Conservation (phyloP, 1,284 basidiomycete species). For the Pterulicium gracile region DNA sequence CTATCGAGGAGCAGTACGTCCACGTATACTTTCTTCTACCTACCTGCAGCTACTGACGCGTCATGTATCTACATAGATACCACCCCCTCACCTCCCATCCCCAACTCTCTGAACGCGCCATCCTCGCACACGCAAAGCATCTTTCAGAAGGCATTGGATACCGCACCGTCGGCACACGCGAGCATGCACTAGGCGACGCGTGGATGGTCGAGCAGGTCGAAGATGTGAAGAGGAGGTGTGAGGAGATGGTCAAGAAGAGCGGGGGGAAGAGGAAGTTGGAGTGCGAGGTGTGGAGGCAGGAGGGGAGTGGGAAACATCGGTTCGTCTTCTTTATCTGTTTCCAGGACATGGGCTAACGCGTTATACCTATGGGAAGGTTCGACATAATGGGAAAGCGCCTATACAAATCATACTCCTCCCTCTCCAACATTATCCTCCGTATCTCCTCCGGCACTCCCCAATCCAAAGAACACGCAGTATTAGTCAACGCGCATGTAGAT, state of each 20-base stretch:
- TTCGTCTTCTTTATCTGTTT: conserved; percentile 25
- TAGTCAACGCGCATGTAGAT: conserved; percentile 89
- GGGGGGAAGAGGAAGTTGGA: conserved; percentile 51
- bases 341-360: background rate
- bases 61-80: conserved; percentile 22
- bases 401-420: conserved; percentile 85
- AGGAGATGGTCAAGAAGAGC: conserved; percentile 31
- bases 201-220: conserved; percentile 72
- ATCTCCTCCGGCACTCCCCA: conserved; percentile 72
- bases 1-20: conserved; percentile 27
- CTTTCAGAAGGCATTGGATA: conserved; percentile 84
- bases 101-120: conserved; percentile 60
- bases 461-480: conserved; percentile 72
- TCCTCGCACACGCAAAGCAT: conserved; percentile 49
- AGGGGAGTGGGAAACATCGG: conserved; percentile 79
- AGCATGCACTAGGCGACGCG: conserved; percentile 78
- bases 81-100: conserved; percentile 46
- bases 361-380: conserved; percentile 39
- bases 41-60: background rate
- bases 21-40: background rate
- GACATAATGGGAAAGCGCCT: conserved; percentile 79
- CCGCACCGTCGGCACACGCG: conserved; percentile 84
- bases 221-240: conserved; percentile 50
- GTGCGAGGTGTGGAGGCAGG: conserved; percentile 83
- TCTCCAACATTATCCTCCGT: conserved; percentile 85